Evolutionary conservation across 768 basidiomycete species (phyloP), one percentile per base, ranked within the genome.

Genomic region (Asterophora lycoperdoides): DNA sequence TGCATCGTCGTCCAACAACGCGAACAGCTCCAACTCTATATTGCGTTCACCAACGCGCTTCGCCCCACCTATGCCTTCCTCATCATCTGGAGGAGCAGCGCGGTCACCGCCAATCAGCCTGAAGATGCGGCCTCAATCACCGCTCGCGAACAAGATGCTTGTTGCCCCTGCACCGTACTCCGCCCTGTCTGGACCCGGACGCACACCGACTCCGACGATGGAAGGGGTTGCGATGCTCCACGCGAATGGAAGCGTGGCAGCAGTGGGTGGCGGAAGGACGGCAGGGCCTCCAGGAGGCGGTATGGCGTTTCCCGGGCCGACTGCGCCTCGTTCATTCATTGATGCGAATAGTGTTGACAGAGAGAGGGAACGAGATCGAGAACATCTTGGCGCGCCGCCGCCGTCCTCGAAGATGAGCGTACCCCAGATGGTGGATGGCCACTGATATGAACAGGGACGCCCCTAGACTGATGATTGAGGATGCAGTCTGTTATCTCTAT

Each of bases 371-470:
- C 60, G 56, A 52, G 64, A 49, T 56, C 60, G 48, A 52, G 66
- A 51, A 48, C 68, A 48, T 53, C 48, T 54, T 51, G 53, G 48
- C 30, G 9, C 57, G 26, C 60, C 67, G 36, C 63, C 64, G 17
- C 62, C 67, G 28, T 58, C 68, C 20, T 65, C 73, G 13, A 77
- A 75, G 51, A 68, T 77, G 64, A 68, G 66, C 51, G 60, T 75
- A 15, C 69, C 72, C 7, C 71, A 73, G 56, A 68, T 71, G 54
- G 63, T 69, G 29, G 72, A 72, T 53, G 70, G 71, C 11, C 68
- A 62, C 49, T 73, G 48, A 56, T 17, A 10, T 32, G 23, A 23
- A 6, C 23, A 6, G 3, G 23, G 23, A 23, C 23, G 23, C 23
- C 23, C 23, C 23, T 23, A 23, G 23, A 23, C 23, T 23, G 23